phyloP scores from a whole-genome alignment of 2,329 filamentous ascomycete genomes.

The Leptodontidium sp. region DNA sequence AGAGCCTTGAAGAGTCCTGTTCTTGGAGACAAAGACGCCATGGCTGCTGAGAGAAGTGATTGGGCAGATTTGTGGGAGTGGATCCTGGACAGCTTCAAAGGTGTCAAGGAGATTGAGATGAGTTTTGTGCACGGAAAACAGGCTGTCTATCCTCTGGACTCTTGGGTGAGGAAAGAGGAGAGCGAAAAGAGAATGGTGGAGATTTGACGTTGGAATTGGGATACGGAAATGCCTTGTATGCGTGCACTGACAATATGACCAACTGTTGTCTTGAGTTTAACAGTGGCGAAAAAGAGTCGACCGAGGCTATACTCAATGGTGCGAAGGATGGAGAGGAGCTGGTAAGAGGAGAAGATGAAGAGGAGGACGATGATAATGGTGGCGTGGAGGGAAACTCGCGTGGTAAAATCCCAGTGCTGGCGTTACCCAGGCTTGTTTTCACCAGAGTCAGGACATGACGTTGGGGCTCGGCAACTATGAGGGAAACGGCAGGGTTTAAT shows the following conservation, averaged over 20 bases:
- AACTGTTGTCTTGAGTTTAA: not conserved
- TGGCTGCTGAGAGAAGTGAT: not conserved
- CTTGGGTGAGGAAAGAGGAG: not conserved
- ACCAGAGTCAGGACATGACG: not conserved
- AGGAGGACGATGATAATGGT: not conserved
- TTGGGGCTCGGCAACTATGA: no score
- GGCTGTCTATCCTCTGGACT: not conserved
- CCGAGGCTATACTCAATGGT: not conserved
- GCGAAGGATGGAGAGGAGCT: not conserved
- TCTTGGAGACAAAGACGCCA: not conserved
- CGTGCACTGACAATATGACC: not conserved
- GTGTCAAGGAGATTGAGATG: not conserved
- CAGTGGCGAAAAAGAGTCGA: not conserved
- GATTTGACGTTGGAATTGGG: not conserved
- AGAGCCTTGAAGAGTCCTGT: not conserved
- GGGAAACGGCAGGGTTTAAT: no score
- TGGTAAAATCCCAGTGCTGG: not conserved
- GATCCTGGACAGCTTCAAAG: not conserved
- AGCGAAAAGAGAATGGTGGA: not conserved
- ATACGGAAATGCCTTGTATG: not conserved
- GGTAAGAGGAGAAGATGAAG: not conserved
- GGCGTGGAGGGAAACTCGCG: not conserved
- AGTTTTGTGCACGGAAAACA: not conserved
- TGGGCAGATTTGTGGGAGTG: not conserved
- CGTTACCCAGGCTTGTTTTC: not conserved